These are phyloP conservation scores for Bruguiera hainesii DNA, from an alignment of 441 rosid genomes.

Conservation along the genomic window DNA sequence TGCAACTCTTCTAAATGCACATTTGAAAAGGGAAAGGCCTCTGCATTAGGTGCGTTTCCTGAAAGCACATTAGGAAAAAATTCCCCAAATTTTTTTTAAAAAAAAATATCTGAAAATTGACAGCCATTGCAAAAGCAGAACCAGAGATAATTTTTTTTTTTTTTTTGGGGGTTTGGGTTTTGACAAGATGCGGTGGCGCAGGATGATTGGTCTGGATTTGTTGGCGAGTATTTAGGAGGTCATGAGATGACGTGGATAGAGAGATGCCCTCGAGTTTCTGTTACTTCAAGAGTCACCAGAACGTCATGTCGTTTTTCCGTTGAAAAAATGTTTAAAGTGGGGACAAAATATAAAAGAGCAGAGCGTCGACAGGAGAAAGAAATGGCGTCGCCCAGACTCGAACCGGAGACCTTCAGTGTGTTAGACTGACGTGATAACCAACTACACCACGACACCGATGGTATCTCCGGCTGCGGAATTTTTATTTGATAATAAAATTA, in stretches of 20 bases:
- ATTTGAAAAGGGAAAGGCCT: neutral
- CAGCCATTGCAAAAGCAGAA: constrained; percentile 29
- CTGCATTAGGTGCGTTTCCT: too few species aligned
- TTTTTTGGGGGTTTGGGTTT: neutral
- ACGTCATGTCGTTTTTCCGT: too few species aligned
- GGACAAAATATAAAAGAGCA: too few species aligned
- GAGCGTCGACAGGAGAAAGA: too few species aligned
- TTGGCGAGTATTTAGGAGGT: neutral
- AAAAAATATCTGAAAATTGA: neutral
- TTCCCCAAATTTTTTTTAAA: too few species aligned
- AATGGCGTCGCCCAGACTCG: constrained; percentile 64
- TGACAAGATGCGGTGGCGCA: constrained; percentile 37
- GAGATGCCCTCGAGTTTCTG: neutral
- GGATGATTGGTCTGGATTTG: constrained; percentile 26
- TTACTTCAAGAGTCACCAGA: neutral
- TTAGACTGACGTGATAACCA: constrained; percentile 91
- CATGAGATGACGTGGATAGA: neutral
- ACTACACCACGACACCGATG: constrained; percentile 83
- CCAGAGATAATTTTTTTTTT: too few species aligned
- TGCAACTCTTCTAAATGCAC: too few species aligned
- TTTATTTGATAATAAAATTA: too few species aligned
- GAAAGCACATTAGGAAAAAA: too few species aligned
- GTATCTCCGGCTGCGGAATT: too few species aligned
- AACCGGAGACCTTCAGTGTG: constrained; percentile 49
- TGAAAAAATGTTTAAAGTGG: neutral